Evolutionary conservation across 2,329 filamentous ascomycete genomes (phyloP).

Genomic region (Scedosporium minutisporum): DNA sequence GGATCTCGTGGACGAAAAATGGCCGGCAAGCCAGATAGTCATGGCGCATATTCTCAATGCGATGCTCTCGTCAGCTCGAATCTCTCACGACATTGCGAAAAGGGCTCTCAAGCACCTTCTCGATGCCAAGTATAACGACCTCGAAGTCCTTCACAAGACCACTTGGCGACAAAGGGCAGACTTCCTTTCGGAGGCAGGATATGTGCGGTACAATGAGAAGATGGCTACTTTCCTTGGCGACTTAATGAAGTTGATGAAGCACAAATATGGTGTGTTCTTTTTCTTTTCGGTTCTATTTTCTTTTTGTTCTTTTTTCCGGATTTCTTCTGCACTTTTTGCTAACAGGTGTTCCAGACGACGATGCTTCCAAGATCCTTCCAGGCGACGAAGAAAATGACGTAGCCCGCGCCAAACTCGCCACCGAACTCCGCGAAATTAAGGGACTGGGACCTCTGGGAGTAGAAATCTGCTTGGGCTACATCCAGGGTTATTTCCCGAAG

Average conservation of each 20-base stretch:
- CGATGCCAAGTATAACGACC: conserved; percentile 2
- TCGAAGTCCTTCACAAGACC: neutral
- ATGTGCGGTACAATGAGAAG: conserved; percentile 1
- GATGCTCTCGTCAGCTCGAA: neutral
- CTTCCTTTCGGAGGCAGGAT: neutral
- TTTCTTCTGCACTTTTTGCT: neutral
- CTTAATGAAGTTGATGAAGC: neutral
- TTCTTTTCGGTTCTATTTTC: too few relatives aligned
- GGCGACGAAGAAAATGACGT: neutral
- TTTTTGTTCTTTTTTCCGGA: neutral
- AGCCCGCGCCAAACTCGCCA: neutral
- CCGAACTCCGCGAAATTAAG: neutral
- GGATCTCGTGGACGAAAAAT: neutral
- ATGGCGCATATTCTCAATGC: conserved; percentile 6
- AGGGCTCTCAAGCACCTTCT: neutral
- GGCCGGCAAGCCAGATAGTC: neutral
- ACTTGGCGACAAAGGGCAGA: conserved; percentile 1
- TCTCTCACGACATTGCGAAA: conserved; percentile 2
- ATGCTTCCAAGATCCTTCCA: conserved; percentile 2
- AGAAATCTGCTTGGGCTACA: neutral
- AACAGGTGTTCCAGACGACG: neutral
- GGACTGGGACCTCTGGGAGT: conserved; percentile 1
- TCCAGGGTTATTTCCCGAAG: conserved; percentile 4
- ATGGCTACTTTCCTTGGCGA: conserved; percentile 4
- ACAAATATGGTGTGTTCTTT: neutral